Conservation (phyloP, 2,329 filamentous ascomycete genomes). For the Sarocladium brachiariae region DNA sequence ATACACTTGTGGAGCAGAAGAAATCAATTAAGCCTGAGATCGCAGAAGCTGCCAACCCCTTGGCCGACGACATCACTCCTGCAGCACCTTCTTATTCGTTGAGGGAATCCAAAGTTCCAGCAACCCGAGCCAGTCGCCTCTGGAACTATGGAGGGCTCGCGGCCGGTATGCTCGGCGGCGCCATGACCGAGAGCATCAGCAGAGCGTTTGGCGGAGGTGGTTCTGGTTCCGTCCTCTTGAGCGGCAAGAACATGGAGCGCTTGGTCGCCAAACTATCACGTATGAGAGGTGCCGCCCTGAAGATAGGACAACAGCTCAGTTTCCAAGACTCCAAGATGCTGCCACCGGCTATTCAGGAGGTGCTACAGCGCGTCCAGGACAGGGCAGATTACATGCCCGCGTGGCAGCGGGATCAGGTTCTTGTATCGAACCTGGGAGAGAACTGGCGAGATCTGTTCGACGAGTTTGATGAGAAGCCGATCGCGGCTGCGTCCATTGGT, state of each 20-base stretch:
- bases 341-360: conserved; percentile 76
- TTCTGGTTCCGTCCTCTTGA: conserved; percentile 77
- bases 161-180: conserved; percentile 91
- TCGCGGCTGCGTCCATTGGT: conserved; percentile 93
- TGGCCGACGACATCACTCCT: conserved; percentile 14
- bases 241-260: conserved; percentile 83
- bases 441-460: conserved; percentile 81
- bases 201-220: conserved; percentile 64
- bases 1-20: conserved; percentile 2
- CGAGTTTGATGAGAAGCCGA: conserved; percentile 82
- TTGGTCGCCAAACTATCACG: conserved; percentile 87
- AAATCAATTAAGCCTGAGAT: conserved; percentile 14
- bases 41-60: conserved; percentile 21
- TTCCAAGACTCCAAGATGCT: conserved; percentile 97
- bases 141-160: conserved; percentile 95
- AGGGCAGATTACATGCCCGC: conserved; percentile 97
- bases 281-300: conserved; percentile 95
- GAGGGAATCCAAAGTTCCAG: conserved; percentile 83
- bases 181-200: conserved; percentile 77
- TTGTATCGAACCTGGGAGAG: conserved; percentile 68
- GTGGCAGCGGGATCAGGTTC: conserved; percentile 82
- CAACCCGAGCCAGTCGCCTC: conserved; percentile 75
- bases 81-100: conserved; percentile 53
- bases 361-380: conserved; percentile 91
- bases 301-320: conserved; percentile 96